phyloP scores from a whole-genome alignment of 306 rosid species.

The Casuarina equisetifolia region DNA sequence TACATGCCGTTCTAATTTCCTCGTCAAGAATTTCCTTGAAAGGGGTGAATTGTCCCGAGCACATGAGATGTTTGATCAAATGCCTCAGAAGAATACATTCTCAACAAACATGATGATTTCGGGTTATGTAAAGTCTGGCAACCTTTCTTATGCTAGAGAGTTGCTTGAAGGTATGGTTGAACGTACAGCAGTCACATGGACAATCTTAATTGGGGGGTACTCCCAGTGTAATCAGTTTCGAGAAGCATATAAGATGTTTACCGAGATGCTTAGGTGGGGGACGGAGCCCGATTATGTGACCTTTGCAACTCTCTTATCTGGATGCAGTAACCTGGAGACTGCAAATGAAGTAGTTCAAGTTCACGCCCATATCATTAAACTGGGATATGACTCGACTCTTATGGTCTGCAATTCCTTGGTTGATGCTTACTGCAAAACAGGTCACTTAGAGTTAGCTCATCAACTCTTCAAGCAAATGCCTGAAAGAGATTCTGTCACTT shows the following conservation, averaged over 20 bases:
- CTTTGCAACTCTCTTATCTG: slow-evolving; percentile 74
- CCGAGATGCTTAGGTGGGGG: slow-evolving; percentile 59
- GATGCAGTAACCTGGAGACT: slow-evolving; percentile 40
- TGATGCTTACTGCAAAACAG: slow-evolving; percentile 77
- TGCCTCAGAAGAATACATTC: slow-evolving; percentile 66
- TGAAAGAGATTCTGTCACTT: slow-evolving; percentile 65
- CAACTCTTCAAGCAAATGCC: slow-evolving; percentile 54
- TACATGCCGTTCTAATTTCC: slow-evolving; percentile 68
- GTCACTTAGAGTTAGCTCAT: slow-evolving; percentile 47
- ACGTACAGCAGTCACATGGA: slow-evolving; percentile 79
- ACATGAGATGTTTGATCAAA: slow-evolving; percentile 66
- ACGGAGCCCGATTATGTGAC: slow-evolving; percentile 61
- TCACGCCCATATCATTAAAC: slow-evolving; percentile 59
- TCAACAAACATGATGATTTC: slow-evolving; percentile 67
- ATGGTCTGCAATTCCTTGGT: slow-evolving; percentile 83
- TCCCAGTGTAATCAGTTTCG: slow-evolving; percentile 41
- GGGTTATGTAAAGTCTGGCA: slow-evolving; percentile 61
- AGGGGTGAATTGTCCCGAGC: slow-evolving; percentile 57
- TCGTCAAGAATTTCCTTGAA: slow-evolving; percentile 33
- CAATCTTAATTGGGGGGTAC: slow-evolving; percentile 74
- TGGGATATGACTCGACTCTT: slow-evolving; percentile 57
- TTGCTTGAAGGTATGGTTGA: slow-evolving; percentile 64
- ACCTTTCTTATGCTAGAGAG: slow-evolving; percentile 55
- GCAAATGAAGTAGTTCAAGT: slow-evolving; percentile 56
- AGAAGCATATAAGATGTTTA: slow-evolving; percentile 65